These are phyloP conservation scores for Psidium friedrichsthalianum DNA, from an alignment of 345 rosid species.

Conservation along the genomic window DNA sequence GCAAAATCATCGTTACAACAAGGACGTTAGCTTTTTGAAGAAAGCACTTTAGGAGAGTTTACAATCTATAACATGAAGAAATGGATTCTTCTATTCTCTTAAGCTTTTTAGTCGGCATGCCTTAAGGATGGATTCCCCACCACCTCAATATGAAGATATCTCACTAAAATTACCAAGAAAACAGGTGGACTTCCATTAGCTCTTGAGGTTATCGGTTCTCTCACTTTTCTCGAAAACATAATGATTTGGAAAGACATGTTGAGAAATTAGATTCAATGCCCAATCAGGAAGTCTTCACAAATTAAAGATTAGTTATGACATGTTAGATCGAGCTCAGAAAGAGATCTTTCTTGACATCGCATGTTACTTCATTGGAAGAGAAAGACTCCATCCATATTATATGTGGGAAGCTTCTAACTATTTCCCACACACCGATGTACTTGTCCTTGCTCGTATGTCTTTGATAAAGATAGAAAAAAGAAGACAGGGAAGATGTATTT, in stretches of 20 bases:
- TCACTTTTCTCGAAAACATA: neutral
- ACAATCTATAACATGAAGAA: neutral
- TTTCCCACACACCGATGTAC: neutral
- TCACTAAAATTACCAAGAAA: neutral
- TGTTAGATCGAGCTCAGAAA: neutral
- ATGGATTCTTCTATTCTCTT: neutral
- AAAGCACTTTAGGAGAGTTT: neutral
- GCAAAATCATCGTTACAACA: neutral
- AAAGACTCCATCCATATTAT: fast-evolving
- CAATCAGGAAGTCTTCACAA: neutral
- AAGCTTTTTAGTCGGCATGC: neutral
- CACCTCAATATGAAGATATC: neutral
- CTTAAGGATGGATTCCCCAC: neutral
- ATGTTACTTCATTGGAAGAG: neutral
- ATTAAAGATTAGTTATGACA: neutral
- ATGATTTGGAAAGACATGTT: neutral
- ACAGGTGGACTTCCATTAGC: neutral
- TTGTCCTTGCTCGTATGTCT: neutral
- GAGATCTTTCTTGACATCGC: neutral
- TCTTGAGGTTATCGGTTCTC: neutral
- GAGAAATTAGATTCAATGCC: neutral
- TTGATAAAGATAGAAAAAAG: neutral
- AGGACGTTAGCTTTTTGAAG: neutral
- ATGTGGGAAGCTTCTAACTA: neutral
- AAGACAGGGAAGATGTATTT: neutral